Base-by-base conservation (phyloP, 2,329 filamentous ascomycete species). In the Penicillium occitanis region DNA sequence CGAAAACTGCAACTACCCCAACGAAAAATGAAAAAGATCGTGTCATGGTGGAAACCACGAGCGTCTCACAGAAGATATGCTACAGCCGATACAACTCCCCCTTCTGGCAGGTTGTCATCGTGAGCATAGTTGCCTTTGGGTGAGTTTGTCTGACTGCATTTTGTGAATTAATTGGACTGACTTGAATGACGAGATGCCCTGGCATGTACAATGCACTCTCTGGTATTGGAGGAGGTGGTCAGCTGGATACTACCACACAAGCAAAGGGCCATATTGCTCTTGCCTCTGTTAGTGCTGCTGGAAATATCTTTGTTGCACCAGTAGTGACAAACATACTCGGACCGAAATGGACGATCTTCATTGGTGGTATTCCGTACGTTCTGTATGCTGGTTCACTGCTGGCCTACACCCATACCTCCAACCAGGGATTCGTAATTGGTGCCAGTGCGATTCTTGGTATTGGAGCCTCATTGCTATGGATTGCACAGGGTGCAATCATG, bases 401-500 rank as follows among this genome's bases (percentile, higher is more conserved):
- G 7, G 37, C 71, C 70, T 78, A 74, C 70, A 78, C 77, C 69
- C 70, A 66, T 25, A 55, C 42, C 11, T 22, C 53, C 33, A 78
- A 78, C 53, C 75, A 74, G 50, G 65, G 70, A 30, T 77, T 79
- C 63, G 77, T 78, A 64, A 78, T 79, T 65, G 76, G 70, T 10
- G 68, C 78, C 1, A 81, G 81, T 42, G 80, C 78, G 6, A 75
- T 83, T 35, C 76, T 83, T 19, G 81, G 81, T 69, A 68, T 82
- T 28, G 79, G 81, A 10, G 79, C 80, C 2, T 78, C 80, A 1
- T 79, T 60, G 6, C 19, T 51, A 51, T 65, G 55, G 63, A 35
- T 65, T n/a, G 46, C 55, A 22, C 81, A 83, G 68, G 81, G 81
- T 14, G 79, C 81, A 25, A 82, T 83, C 68, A 83, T 83, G 81